phyloP scores from a whole-genome alignment of 106 monocot species.

The Phalaenopsis equestris region DNA sequence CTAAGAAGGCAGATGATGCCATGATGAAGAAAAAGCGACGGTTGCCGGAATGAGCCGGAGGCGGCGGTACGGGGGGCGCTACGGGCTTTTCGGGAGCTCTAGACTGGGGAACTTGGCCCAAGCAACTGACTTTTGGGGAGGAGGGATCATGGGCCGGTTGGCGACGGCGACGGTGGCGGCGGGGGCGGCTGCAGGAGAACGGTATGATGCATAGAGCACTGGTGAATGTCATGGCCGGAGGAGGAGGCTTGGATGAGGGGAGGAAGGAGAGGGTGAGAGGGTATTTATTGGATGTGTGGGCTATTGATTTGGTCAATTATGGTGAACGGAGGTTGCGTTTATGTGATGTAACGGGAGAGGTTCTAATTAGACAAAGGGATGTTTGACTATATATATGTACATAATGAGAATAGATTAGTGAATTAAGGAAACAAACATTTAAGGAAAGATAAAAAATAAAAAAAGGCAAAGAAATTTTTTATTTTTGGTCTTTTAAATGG shows the following conservation, averaged over 20 bases:
- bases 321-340: background rate
- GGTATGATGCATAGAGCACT: background rate
- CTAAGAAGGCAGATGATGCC: background rate
- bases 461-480: too few species aligned
- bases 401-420: too few species aligned
- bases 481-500: too few species aligned
- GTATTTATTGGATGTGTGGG: background rate
- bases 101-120: constrained; percentile 24
- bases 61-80: background rate
- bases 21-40: background rate
- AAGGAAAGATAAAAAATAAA: too few species aligned
- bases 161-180: background rate
- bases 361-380: too few species aligned
- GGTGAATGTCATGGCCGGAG: background rate
- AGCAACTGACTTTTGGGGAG: constrained; percentile 32
- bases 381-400: too few species aligned
- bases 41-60: background rate
- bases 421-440: too few species aligned
- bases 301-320: background rate
- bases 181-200: background rate
- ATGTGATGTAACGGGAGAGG: too few species aligned
- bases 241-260: background rate
- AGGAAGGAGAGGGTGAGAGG: background rate
- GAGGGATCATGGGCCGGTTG: background rate
- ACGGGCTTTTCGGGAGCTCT: background rate